Conservation (phyloP, 257 asterid species). For the Solanum neorickii region DNA sequence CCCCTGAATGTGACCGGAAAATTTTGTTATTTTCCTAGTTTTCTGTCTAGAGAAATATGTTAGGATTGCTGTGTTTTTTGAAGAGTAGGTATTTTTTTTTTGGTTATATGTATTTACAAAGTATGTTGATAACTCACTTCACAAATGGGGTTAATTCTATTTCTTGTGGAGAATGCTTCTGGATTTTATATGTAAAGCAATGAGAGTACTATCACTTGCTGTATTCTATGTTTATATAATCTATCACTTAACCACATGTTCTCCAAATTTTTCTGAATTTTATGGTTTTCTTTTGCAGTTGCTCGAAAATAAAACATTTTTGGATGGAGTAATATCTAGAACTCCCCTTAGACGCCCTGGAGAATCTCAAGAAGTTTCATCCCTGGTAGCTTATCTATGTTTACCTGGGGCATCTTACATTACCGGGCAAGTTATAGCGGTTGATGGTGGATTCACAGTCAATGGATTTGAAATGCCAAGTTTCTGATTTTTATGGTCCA, state of each 20-base stretch:
- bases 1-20: neutral
- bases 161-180: neutral
- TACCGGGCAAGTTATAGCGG: slow-evolving; percentile 67
- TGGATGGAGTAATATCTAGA: slow-evolving; percentile 42
- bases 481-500: neutral
- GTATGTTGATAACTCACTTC: neutral
- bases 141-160: neutral
- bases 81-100: neutral
- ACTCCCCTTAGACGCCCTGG: slow-evolving; percentile 78
- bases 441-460: slow-evolving; percentile 82
- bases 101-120: neutral
- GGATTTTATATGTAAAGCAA: neutral
- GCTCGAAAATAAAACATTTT: slow-evolving; percentile 50
- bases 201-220: neutral
- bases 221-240: neutral
- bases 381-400: slow-evolving; percentile 75
- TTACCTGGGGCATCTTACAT: slow-evolving; percentile 83
- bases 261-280: neutral
- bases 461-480: slow-evolving; percentile 32
- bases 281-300: slow-evolving; percentile 30
- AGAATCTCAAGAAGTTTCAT: slow-evolving; percentile 71
- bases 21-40: neutral
- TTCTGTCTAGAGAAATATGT: neutral
- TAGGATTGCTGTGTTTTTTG: neutral
- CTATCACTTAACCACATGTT: neutral